These are phyloP conservation scores for Fusarium keratoplasticum DNA, from an alignment of 2,329 filamentous ascomycete species.

Conservation along the genomic window DNA sequence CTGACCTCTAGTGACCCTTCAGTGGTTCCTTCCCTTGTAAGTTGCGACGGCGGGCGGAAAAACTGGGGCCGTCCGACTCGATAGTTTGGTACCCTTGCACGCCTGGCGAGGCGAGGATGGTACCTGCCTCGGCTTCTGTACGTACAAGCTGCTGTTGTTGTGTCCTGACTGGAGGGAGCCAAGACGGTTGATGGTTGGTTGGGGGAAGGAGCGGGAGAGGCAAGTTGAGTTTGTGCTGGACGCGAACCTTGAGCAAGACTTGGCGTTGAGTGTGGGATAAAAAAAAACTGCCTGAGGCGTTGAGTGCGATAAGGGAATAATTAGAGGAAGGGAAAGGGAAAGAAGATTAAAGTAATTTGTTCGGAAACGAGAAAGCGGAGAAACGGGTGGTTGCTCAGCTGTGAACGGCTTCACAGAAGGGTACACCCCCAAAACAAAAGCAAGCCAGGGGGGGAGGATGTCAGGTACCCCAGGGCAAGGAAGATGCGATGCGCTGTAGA, in stretches of 20 bases:
- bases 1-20: constrained; percentile 13
- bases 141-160: background rate
- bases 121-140: background rate
- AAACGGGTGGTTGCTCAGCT: constrained; percentile 2
- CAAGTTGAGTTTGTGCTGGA: constrained; percentile 18
- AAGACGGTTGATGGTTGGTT: constrained; percentile 1
- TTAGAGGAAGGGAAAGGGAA: background rate
- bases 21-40: constrained; percentile 15
- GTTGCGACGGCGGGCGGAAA: constrained; percentile 12
- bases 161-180: background rate
- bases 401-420: background rate
- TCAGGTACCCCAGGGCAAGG: background rate
- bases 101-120: background rate
- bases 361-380: constrained; percentile 2
- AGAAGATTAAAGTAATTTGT: background rate
- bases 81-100: constrained; percentile 36
- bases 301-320: background rate
- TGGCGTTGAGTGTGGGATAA: background rate
- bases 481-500: background rate
- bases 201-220: constrained; percentile 4
- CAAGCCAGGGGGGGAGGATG: background rate
- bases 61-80: constrained; percentile 24
- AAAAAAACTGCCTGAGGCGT: background rate
- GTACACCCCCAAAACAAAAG: background rate
- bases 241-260: constrained; percentile 15